Conservation (phyloP, 495 filamentous ascomycete species). For the Hyaloscypha bicolor region DNA sequence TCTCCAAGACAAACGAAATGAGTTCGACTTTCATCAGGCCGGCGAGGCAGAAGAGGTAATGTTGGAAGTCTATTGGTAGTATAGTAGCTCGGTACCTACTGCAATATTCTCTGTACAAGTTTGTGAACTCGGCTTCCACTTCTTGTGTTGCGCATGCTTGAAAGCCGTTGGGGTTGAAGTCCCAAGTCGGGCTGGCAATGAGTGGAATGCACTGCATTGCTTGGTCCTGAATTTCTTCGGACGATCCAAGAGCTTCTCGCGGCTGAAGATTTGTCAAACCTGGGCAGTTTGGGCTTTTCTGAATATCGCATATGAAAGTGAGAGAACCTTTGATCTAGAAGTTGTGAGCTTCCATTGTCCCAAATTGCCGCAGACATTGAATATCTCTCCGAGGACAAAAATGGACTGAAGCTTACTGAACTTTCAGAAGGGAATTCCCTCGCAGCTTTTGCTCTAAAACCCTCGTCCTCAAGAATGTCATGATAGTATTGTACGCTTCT, state of each 20-base stretch:
- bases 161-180: background rate
- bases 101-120: background rate
- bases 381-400: background rate
- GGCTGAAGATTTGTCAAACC: background rate
- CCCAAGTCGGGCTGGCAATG: background rate
- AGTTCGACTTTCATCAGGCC: slow-evolving; percentile 2
- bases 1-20: slow-evolving; percentile 7
- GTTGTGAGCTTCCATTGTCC: background rate
- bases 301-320: background rate
- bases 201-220: background rate
- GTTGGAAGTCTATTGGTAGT: background rate
- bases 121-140: background rate
- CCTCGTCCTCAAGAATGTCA: background rate
- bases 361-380: background rate
- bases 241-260: background rate
- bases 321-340: background rate
- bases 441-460: background rate
- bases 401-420: background rate
- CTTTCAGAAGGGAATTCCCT: background rate
- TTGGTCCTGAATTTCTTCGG: background rate
- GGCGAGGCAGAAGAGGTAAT: background rate
- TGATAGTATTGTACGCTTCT: background rate
- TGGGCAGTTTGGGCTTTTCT: background rate
- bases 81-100: background rate
- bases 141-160: background rate